Conservation (phyloP, 2,329 filamentous ascomycete species). For the Blastomyces percursus region DNA sequence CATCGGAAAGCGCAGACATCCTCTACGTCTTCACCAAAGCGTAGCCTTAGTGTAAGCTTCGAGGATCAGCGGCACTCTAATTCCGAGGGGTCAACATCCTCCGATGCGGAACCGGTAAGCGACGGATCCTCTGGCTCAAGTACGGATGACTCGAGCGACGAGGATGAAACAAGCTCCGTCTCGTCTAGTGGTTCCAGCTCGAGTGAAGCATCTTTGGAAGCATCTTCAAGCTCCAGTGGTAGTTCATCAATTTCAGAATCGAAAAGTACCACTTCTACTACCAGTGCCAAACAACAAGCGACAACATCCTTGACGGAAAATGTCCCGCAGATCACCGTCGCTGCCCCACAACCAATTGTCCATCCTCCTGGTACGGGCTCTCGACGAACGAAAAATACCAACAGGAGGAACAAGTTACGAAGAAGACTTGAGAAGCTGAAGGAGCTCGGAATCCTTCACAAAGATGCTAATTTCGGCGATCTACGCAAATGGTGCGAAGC, state of each 20-base stretch:
- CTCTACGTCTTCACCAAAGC: constrained; percentile 18
- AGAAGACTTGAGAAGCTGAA: constrained; percentile 44
- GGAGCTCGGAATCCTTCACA: constrained; percentile 41
- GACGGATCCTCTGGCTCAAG: constrained; percentile 13
- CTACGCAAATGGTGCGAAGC: constrained; percentile 31
- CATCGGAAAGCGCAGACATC: constrained; percentile 1
- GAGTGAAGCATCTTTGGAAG: constrained; percentile 10
- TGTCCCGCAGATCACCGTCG: constrained; percentile 5
- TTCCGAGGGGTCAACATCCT: constrained; percentile 7
- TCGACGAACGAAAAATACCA: constrained; percentile 43
- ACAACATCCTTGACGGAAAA: background rate
- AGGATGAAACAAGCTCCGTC: constrained; percentile 17
- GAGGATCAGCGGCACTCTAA: constrained; percentile 14
- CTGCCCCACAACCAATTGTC: constrained; percentile 12
- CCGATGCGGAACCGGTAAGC: constrained; percentile 11
- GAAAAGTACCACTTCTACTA: constrained; percentile 5
- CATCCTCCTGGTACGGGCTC: constrained; percentile 42
- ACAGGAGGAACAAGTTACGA: constrained; percentile 42
- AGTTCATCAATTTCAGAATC: constrained; percentile 19
- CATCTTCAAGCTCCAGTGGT: constrained; percentile 17
- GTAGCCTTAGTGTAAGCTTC: constrained; percentile 28
- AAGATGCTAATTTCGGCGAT: constrained; percentile 41
- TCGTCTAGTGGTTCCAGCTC: constrained; percentile 15
- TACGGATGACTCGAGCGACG: constrained; percentile 11
- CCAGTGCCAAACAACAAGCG: background rate